Evolutionary conservation across 345 rosid genomes (phyloP), one percentile per base, ranked within the genome.

Genomic region (Raphanus raphanistrum): DNA sequence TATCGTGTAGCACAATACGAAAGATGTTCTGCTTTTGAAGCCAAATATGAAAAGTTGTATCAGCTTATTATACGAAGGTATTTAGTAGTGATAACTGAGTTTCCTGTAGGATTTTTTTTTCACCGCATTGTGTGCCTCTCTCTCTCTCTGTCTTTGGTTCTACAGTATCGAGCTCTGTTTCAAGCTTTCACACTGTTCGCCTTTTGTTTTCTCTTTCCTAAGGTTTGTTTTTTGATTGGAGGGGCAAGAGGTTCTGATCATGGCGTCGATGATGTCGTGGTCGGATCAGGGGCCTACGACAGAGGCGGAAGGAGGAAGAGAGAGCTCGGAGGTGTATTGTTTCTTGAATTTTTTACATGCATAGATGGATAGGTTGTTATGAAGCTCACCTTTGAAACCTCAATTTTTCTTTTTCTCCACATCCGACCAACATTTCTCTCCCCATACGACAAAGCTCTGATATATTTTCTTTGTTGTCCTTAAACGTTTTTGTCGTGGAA

Each of bases 381-480:
- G 98, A 94, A 88, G 97, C 98, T 86, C 98, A 94, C 62, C 98
- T 94, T 75, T 94, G 98, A 97, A 98, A 95, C 83, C 92, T 90
- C 81, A 95, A 85, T 72, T 82, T 32, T 55, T 71, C 65, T 43
- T 79, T 28, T 36, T 54, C n/a, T 31, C 33, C 33, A 1, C 38
- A 33, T 33, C 38, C 8, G 6, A 33, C 38, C 38, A 33, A 31
- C 33, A 31, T 31, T 31, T 2, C 33, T 31, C 33, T 31, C 33
- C 33, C 2, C 33, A 31, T 31, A 2, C 33, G 27, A 17, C 15
- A 68, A 63, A 66, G 62, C 91, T 88, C n/a, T n/a, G 83, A 90
- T 72, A 55, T 60, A 11, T 55, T 21, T 11, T 82, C 28, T 55
- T 71, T 43, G 77, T 28, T 31, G 33, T 76, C 67, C 70, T 58